These are phyloP conservation scores for Magnolia officinalis DNA, from an alignment of 164 flowering plant species.

Conservation along the genomic window DNA sequence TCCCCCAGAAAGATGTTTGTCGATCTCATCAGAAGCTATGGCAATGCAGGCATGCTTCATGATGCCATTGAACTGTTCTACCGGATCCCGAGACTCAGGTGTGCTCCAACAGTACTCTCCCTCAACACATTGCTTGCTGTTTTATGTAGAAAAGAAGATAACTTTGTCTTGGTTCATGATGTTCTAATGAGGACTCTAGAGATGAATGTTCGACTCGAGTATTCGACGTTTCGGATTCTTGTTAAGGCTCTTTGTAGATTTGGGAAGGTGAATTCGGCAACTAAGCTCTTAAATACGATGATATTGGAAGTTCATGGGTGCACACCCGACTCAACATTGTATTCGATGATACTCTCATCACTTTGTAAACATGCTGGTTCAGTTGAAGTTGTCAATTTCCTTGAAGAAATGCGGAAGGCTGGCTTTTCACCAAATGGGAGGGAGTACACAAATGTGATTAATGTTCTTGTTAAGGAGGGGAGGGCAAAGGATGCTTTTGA, in stretches of 20 bases:
- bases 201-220: slow-evolving; percentile 62
- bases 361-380: slow-evolving; percentile 34
- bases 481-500: slow-evolving; percentile 45
- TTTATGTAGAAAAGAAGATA: slow-evolving; percentile 35
- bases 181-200: slow-evolving; percentile 38
- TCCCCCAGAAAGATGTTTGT: slow-evolving; percentile 55
- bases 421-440: slow-evolving; percentile 43
- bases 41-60: slow-evolving; percentile 23
- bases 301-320: slow-evolving; percentile 33
- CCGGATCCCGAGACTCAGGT: slow-evolving; percentile 61
- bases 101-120: slow-evolving; percentile 55
- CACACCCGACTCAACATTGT: slow-evolving; percentile 35
- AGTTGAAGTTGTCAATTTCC: slow-evolving; percentile 37
- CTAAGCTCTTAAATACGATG: slow-evolving; percentile 45
- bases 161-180: slow-evolving; percentile 42
- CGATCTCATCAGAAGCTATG: slow-evolving; percentile 45
- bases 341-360: slow-evolving; percentile 42
- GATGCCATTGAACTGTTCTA: slow-evolving; percentile 59
- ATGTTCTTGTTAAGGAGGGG: slow-evolving; percentile 42
- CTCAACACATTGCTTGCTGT: slow-evolving; percentile 51
- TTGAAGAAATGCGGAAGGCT: slow-evolving; percentile 37
- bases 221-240: slow-evolving; percentile 47
- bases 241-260: slow-evolving; percentile 55
- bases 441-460: slow-evolving; percentile 52
- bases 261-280: slow-evolving; percentile 46